A percentile compares a stretch with the other conserved stretches of the same genome.
phyloP scores from a whole-genome alignment of 2,329 filamentous ascomycete species.

The Rhytidhysteron rufulum region DNA sequence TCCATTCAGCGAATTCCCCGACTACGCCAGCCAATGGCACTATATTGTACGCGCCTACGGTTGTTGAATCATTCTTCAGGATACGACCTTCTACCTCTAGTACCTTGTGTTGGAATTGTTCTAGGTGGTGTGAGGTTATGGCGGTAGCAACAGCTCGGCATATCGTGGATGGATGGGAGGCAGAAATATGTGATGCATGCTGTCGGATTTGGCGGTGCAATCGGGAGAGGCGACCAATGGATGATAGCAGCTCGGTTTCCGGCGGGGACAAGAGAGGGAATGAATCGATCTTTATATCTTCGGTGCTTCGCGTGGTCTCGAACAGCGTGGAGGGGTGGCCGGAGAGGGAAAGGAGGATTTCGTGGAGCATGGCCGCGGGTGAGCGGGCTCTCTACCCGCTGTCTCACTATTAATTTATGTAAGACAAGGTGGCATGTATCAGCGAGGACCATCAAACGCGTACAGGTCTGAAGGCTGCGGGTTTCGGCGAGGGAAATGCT shows the following conservation, averaged over 20 bases:
- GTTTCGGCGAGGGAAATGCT: slow-evolving; percentile 9
- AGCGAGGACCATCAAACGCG: slow-evolving; percentile 1
- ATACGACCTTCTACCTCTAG: slow-evolving; percentile 79
- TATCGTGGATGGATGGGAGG: slow-evolving; percentile 72
- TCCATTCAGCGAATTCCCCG: slow-evolving; percentile 83
- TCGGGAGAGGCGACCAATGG: slow-evolving; percentile 71
- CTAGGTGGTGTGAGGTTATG: slow-evolving; percentile 70
- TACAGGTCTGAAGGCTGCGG: slow-evolving; percentile 10
- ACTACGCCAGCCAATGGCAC: slow-evolving; percentile 85
- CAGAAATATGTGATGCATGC: slow-evolving; percentile 63
- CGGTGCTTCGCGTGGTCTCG: slow-evolving; percentile 43
- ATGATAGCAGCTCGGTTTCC: slow-evolving; percentile 76
- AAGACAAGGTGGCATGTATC: slow-evolving; percentile 1
- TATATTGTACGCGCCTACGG: slow-evolving; percentile 89
- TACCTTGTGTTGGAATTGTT: slow-evolving; percentile 77
- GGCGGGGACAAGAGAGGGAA: slow-evolving; percentile 64
- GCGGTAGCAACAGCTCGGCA: slow-evolving; percentile 83
- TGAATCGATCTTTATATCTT: slow-evolving; percentile 34
- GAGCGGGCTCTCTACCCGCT: slow-evolving; percentile 2
- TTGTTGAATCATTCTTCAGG: slow-evolving; percentile 67
- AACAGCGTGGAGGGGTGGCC: slow-evolving; percentile 90
- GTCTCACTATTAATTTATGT: slow-evolving; percentile 9
- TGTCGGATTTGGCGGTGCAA: slow-evolving; percentile 70
- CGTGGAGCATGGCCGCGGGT: slow-evolving; percentile 75
- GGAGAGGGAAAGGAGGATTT: slow-evolving; percentile 93